phyloP scores from a whole-genome alignment of 2,329 filamentous ascomycete species.

The Nemania diffusa region DNA sequence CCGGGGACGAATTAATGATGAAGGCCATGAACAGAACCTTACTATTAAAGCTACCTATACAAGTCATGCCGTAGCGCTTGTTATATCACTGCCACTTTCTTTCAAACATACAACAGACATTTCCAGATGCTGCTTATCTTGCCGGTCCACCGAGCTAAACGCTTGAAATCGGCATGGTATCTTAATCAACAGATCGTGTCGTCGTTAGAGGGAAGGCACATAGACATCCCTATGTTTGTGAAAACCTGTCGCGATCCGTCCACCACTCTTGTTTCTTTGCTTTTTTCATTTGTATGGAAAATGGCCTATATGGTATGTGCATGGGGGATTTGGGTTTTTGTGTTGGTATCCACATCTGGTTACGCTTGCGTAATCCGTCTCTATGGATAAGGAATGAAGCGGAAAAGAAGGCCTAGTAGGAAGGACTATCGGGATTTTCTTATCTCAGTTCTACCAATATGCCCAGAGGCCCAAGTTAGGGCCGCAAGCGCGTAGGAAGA shows the following conservation, averaged over 20 bases:
- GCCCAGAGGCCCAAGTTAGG: not conserved
- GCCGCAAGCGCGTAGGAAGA: not conserved
- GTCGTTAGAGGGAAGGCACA: conserved; percentile 31
- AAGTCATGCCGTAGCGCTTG: conserved; percentile 21
- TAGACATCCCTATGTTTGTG: conserved; percentile 23
- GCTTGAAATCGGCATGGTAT: conserved; percentile 26
- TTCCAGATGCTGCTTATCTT: conserved; percentile 23
- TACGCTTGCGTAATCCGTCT: conserved; percentile 36
- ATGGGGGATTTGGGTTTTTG: conserved; percentile 13
- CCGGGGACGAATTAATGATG: not conserved
- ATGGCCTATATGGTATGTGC: conserved; percentile 17
- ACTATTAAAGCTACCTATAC: conserved; percentile 36
- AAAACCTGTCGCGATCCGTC: conserved; percentile 26
- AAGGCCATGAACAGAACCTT: conserved; percentile 9
- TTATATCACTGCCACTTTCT: conserved; percentile 12
- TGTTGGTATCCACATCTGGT: conserved; percentile 10
- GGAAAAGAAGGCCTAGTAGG: conserved; percentile 12
- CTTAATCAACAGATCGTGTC: conserved; percentile 36
- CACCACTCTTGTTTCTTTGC: conserved; percentile 4
- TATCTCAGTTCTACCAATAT: not conserved
- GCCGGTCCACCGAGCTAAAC: conserved; percentile 10
- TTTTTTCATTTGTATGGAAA: conserved; percentile 7
- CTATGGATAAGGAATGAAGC: conserved; percentile 35
- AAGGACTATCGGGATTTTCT: not conserved
- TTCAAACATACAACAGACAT: conserved; percentile 26